Conservation (phyloP, 805 yeast species). For the Starmerella tilneyi region DNA sequence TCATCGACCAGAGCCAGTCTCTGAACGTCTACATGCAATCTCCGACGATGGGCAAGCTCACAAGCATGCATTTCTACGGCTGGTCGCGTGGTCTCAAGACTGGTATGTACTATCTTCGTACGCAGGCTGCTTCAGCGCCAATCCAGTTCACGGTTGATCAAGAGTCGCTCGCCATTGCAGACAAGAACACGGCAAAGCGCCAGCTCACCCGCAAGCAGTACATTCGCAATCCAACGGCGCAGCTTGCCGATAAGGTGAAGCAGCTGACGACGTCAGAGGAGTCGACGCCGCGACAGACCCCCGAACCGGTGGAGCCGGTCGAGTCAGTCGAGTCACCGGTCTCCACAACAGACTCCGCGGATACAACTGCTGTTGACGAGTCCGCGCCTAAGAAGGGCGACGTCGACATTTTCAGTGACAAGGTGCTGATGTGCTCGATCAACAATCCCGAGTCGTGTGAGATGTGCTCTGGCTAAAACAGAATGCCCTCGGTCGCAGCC, state of each 20-base stretch:
- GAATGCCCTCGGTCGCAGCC: not conserved
- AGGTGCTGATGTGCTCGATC: constrained; percentile 93
- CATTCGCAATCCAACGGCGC: constrained; percentile 17
- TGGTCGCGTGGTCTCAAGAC: constrained; percentile 98
- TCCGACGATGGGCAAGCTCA: constrained; percentile 93
- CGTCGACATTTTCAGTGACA: constrained; percentile 77
- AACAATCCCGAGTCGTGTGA: constrained; percentile 95
- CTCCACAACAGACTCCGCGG: constrained; percentile 15
- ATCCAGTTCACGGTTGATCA: constrained; percentile 78
- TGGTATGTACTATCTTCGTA: constrained; percentile 95
- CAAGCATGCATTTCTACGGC: constrained; percentile 97
- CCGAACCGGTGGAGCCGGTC: constrained; percentile 6
- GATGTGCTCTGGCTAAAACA: constrained; percentile 89
- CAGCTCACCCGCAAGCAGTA: constrained; percentile 25
- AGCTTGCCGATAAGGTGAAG: constrained; percentile 15
- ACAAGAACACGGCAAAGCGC: constrained; percentile 15
- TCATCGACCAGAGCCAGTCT: constrained; percentile 80
- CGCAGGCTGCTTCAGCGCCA: constrained; percentile 95
- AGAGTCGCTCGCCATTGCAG: constrained; percentile 30
- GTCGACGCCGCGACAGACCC: not conserved
- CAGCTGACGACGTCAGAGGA: constrained; percentile 7
- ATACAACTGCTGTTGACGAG: constrained; percentile 13
- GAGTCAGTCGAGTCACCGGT: constrained; percentile 15
- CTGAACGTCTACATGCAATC: constrained; percentile 77
- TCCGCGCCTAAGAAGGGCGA: constrained; percentile 37